These are phyloP conservation scores for Calonectria hawksworthii DNA, from an alignment of 2,329 filamentous ascomycete genomes.

Conservation along the genomic window DNA sequence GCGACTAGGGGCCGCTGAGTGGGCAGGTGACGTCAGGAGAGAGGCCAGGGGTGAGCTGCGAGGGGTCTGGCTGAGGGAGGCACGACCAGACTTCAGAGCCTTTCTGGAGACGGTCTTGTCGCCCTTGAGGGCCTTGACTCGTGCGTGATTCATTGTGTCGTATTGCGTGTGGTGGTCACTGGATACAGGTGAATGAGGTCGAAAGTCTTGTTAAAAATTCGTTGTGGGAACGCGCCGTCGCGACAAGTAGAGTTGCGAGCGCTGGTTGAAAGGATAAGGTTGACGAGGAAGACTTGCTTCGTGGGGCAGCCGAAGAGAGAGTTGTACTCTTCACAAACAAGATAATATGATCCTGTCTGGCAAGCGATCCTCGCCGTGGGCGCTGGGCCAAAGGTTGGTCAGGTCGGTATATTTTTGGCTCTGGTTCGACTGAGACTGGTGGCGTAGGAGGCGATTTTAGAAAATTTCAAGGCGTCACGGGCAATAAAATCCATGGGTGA, in stretches of 20 bases:
- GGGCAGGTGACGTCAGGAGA: constrained; percentile 68
- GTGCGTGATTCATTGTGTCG: constrained; percentile 70
- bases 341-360: constrained; percentile 32
- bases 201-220: background rate
- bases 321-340: constrained; percentile 22
- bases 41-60: constrained; percentile 71
- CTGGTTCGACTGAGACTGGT: constrained; percentile 38
- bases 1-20: constrained; percentile 72
- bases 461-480: constrained; percentile 39
- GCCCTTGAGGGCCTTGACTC: constrained; percentile 78
- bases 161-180: constrained; percentile 2
- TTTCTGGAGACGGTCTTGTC: constrained; percentile 82
- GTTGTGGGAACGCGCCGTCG: background rate
- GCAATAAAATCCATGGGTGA: constrained; percentile 46
- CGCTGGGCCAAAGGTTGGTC: constrained; percentile 26
- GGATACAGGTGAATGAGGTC: background rate
- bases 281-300: constrained; percentile 45
- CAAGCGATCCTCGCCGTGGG: constrained; percentile 43
- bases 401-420: constrained; percentile 41
- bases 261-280: background rate
- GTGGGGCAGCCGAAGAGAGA: constrained; percentile 15
- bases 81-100: constrained; percentile 70
- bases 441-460: constrained; percentile 35
- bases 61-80: constrained; percentile 70
- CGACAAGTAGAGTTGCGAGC: background rate